A percentile compares a stretch with the other conserved stretches of the same genome.
These are phyloP conservation scores for Xylaria nigripes DNA, from an alignment of 495 filamentous ascomycete species.

Conservation along the genomic window DNA sequence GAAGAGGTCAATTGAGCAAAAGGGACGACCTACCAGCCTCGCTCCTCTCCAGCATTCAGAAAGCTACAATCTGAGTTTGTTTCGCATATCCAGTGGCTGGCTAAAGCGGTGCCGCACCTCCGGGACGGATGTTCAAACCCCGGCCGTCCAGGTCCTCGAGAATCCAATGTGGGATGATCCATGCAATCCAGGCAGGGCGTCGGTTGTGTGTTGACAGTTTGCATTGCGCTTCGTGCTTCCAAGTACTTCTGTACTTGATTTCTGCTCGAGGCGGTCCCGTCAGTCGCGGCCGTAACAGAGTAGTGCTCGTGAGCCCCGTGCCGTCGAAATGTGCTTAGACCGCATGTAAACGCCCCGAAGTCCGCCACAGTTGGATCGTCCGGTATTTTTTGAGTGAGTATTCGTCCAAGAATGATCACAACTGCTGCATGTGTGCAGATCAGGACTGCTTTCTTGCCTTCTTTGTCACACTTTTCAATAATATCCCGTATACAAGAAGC, in stretches of 20 bases:
- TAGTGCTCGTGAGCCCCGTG: background rate
- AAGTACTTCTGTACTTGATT: background rate
- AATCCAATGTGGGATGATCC: conserved; percentile 23
- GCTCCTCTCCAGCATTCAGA: conserved; percentile 70
- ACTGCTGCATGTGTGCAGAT: conserved; percentile 88
- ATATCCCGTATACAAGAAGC: conserved; percentile 61
- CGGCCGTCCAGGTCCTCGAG: conserved; percentile 32
- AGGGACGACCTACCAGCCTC: conserved; percentile 65
- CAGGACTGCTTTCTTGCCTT: conserved; percentile 56
- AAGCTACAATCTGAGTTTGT: conserved; percentile 77
- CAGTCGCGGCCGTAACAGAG: background rate
- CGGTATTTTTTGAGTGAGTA: conserved; percentile 69
- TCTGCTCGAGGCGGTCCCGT: background rate
- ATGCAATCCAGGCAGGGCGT: conserved; percentile 18
- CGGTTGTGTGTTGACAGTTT: conserved; percentile 19
- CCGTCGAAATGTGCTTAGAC: conserved; percentile 52
- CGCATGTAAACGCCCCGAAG: conserved; percentile 80
- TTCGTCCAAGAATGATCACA: conserved; percentile 75
- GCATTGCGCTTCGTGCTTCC: conserved; percentile 15
- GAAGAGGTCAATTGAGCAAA: conserved; percentile 11
- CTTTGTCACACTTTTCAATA: conserved; percentile 60
- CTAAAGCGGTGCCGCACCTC: conserved; percentile 58
- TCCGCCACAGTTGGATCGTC: conserved; percentile 60
- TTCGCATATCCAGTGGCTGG: conserved; percentile 72
- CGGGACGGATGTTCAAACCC: conserved; percentile 31